Conservation (phyloP, 495 filamentous ascomycete species). For the Penicillium bovifimosum region DNA sequence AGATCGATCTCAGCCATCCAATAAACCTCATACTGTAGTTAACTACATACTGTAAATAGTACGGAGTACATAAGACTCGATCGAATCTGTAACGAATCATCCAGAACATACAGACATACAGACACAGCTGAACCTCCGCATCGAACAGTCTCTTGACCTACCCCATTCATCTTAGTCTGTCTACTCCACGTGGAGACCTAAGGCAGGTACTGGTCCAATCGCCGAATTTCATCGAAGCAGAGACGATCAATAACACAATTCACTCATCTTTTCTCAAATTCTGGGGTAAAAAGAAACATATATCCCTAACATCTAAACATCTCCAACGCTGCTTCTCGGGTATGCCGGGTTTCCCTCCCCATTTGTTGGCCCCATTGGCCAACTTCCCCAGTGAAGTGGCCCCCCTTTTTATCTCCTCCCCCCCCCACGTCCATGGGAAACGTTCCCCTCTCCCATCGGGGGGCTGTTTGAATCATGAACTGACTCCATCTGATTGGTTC, state of each 20-base stretch:
- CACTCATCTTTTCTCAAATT: too few species aligned
- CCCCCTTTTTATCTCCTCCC: neutral
- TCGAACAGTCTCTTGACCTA: neutral
- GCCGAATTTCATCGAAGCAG: slow-evolving; percentile 15
- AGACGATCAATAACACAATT: too few species aligned
- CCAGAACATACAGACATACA: too few species aligned
- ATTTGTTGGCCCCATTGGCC: neutral
- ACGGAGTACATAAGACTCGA: too few species aligned
- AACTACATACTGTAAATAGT: too few species aligned
- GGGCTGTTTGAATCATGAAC: slow-evolving; percentile 1
- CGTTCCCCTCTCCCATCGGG: neutral
- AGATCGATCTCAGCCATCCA: too few species aligned
- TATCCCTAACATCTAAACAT: neutral
- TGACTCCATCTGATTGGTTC: neutral
- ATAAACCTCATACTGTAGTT: too few species aligned
- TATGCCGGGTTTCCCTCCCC: slow-evolving; percentile 5
- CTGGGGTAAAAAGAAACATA: too few species aligned
- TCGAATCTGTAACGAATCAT: slow-evolving; percentile 12
- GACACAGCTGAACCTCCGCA: neutral
- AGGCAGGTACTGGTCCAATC: slow-evolving; percentile 27
- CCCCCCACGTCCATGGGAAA: slow-evolving; percentile 10
- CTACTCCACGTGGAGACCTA: slow-evolving; percentile 24
- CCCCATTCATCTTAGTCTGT: slow-evolving; percentile 7
- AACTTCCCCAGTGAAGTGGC: slow-evolving; percentile 7
- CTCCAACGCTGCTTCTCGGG: neutral